These are phyloP conservation scores for Leccinum imitatum DNA, from an alignment of 768 basidiomycete genomes.

Conservation along the genomic window DNA sequence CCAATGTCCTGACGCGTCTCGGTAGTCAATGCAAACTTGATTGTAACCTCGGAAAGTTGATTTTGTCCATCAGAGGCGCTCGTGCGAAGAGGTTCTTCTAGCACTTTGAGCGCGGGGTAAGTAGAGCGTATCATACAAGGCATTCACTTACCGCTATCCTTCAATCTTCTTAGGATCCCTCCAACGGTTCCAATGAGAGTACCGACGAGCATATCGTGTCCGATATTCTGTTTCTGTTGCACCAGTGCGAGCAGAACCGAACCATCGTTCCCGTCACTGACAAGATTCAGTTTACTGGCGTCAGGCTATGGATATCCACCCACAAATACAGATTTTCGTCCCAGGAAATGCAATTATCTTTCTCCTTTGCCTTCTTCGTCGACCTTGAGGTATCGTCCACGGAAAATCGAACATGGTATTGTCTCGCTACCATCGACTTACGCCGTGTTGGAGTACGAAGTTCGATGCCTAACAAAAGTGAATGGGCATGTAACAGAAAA, in stretches of 20 bases:
- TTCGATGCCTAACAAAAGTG: slow-evolving; percentile 8
- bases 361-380: slow-evolving; percentile 16
- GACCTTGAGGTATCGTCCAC: slow-evolving; percentile 13
- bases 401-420: slow-evolving; percentile 13
- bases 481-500: background rate
- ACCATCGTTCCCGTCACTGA: slow-evolving; percentile 16
- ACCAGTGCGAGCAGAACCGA: slow-evolving; percentile 12
- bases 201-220: slow-evolving; percentile 13
- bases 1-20: background rate
- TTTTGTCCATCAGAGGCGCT: background rate
- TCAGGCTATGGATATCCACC: background rate
- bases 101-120: slow-evolving; percentile 8
- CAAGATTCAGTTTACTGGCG: background rate
- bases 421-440: slow-evolving; percentile 5
- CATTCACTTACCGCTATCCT: slow-evolving; percentile 12
- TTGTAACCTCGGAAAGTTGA: slow-evolving; percentile 1
- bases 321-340: slow-evolving; percentile 18
- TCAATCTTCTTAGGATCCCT: slow-evolving; percentile 10
- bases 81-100: slow-evolving; percentile 12
- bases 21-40: slow-evolving; percentile 15
- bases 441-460: slow-evolving; percentile 9
- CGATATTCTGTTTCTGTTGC: slow-evolving; percentile 10
- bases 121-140: background rate
- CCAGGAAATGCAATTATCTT: slow-evolving; percentile 7
- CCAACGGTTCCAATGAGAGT: slow-evolving; percentile 11